phyloP scores from a whole-genome alignment of 441 rosid genomes.

The Erysimum pusillum region DNA sequence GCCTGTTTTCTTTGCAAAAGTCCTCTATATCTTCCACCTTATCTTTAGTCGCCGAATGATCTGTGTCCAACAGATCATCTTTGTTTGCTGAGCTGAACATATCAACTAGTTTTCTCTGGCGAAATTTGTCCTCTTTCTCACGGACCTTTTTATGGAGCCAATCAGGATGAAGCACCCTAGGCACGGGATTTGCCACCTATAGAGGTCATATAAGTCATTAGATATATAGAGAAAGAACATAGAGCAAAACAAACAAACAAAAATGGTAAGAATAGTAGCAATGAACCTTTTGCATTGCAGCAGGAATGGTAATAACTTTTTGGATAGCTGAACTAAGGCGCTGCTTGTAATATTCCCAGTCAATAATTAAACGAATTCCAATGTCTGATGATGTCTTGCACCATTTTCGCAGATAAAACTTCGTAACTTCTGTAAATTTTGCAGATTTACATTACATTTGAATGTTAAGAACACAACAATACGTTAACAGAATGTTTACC shows the following conservation, averaged over 20 bases:
- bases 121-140: slow-evolving; percentile 93
- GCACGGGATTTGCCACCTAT: slow-evolving; percentile 96
- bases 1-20: slow-evolving; percentile 61
- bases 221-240: slow-evolving; percentile 39
- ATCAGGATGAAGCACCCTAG: slow-evolving; percentile 97
- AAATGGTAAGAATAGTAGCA: slow-evolving; percentile 32
- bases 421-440: slow-evolving; percentile 71
- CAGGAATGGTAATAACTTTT: slow-evolving; percentile 96
- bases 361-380: slow-evolving; percentile 86
- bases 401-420: slow-evolving; percentile 88
- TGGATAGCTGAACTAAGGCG: slow-evolving; percentile 95
- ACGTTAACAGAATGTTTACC: slow-evolving; percentile 56
- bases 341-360: slow-evolving; percentile 97
- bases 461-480: slow-evolving; percentile 36
- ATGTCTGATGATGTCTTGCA: slow-evolving; percentile 84
- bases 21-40: slow-evolving; percentile 85
- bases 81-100: slow-evolving; percentile 61
- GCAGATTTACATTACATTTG: slow-evolving; percentile 45
- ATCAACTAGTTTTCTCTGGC: slow-evolving; percentile 86
- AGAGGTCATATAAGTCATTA: slow-evolving; percentile 45
- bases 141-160: slow-evolving; percentile 98
- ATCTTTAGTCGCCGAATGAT: slow-evolving; percentile 48
- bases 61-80: slow-evolving; percentile 49
- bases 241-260: slow-evolving; percentile 7
- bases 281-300: slow-evolving; percentile 98